Percentiles rank a stretch among this genome's conserved stretches.
These are phyloP conservation scores for Samsoniella hepiali DNA, from an alignment of 2,329 filamentous ascomycete species.

Conservation along the genomic window DNA sequence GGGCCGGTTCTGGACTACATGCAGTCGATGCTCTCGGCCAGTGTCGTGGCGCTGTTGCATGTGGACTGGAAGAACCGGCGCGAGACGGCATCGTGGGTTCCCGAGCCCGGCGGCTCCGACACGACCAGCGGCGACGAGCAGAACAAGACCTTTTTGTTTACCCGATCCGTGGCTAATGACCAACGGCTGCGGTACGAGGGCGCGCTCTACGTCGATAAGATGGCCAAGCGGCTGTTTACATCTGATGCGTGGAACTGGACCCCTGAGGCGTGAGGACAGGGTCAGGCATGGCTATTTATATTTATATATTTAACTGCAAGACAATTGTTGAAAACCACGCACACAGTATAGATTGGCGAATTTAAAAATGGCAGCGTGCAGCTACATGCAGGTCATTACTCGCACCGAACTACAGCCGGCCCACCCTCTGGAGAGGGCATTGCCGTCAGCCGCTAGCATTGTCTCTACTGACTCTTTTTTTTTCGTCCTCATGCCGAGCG, in stretches of 20 bases:
- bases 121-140: constrained; percentile 21
- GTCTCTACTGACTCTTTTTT: not conserved
- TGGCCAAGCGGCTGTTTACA: constrained; percentile 54
- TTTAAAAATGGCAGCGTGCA: not conserved
- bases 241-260: constrained; percentile 60
- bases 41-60: constrained; percentile 42
- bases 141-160: constrained; percentile 45
- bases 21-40: constrained; percentile 51
- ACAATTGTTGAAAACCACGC: not conserved
- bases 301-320: constrained; percentile 15
- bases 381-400: constrained; percentile 18
- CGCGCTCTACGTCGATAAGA: constrained; percentile 47
- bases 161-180: constrained; percentile 47
- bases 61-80: constrained; percentile 45
- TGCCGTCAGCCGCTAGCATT: not conserved
- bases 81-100: constrained; percentile 40
- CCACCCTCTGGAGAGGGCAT: not conserved
- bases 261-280: constrained; percentile 37
- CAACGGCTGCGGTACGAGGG: constrained; percentile 49
- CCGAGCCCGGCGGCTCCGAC: constrained; percentile 16
- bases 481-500: not conserved
- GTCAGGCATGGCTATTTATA: not conserved
- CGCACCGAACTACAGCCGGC: constrained; percentile 4
- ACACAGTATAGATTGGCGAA: not conserved
- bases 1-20: constrained; percentile 65